Conservation (phyloP, 352 stramenopile species). For the Globisporangium ultimum region DNA sequence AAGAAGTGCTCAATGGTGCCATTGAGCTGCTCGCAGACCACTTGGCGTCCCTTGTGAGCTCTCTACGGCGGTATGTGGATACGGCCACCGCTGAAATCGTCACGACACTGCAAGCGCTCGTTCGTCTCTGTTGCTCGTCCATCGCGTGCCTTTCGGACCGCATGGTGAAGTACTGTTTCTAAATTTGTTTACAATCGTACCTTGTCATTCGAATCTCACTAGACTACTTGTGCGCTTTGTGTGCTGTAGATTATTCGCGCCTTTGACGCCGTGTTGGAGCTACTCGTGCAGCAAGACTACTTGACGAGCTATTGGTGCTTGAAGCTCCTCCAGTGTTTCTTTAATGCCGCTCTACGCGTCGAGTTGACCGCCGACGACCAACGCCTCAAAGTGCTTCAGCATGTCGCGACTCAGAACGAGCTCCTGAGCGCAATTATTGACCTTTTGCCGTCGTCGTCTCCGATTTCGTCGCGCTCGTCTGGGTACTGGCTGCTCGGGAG, state of each 20-base stretch:
- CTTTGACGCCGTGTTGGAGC: slow-evolving; percentile 50
- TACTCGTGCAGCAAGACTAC: slow-evolving; percentile 55
- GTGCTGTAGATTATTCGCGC: slow-evolving; percentile 34
- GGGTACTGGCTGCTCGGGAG: slow-evolving; percentile 45
- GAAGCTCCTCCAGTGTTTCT: slow-evolving; percentile 59
- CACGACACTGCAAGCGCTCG: slow-evolving; percentile 47
- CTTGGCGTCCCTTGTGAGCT: slow-evolving; percentile 30
- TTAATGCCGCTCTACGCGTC: slow-evolving; percentile 29
- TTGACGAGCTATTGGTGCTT: slow-evolving; percentile 70
- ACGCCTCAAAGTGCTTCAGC: slow-evolving; percentile 50
- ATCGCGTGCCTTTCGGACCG: slow-evolving; percentile 36
- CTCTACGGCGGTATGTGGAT: slow-evolving; percentile 31
- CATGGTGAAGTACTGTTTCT: slow-evolving; percentile 20
- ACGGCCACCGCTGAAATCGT: slow-evolving; percentile 33
- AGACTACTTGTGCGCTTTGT: neutral
- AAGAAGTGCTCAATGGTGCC: slow-evolving; percentile 36
- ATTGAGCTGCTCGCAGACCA: slow-evolving; percentile 51
- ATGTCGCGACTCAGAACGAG: slow-evolving; percentile 46
- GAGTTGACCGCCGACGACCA: slow-evolving; percentile 26
- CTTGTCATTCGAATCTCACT: neutral
- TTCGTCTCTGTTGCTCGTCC: slow-evolving; percentile 42
- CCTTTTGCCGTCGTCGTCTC: slow-evolving; percentile 47
- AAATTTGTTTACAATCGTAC: neutral
- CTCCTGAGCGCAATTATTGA: slow-evolving; percentile 50
- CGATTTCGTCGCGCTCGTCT: slow-evolving; percentile 26